phyloP scores from a whole-genome alignment of 768 basidiomycete genomes.

The Pulveroboletus sp. region DNA sequence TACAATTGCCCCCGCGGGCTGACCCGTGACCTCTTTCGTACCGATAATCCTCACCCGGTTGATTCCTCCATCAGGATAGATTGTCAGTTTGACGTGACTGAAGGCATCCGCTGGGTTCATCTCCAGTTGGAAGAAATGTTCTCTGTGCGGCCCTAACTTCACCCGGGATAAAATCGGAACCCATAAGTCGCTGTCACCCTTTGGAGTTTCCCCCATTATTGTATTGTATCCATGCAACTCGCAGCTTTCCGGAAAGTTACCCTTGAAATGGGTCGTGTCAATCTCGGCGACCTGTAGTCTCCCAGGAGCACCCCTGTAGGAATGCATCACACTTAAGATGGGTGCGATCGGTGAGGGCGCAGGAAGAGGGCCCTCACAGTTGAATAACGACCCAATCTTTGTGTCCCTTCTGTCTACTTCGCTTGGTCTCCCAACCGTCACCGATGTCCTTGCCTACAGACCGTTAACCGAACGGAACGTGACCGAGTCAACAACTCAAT shows the following conservation, averaged over 20 bases:
- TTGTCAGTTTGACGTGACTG: constrained; percentile 84
- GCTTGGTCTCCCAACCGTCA: constrained; percentile 97
- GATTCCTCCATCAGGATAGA: constrained; percentile 92
- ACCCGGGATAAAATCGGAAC: constrained; percentile 65
- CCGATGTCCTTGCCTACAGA: constrained; percentile 79
- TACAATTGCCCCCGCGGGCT: constrained; percentile 6
- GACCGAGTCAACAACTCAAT: background rate
- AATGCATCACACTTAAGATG: background rate
- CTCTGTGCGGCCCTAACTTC: constrained; percentile 83
- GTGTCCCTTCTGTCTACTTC: constrained; percentile 74
- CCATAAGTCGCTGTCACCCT: constrained; percentile 51
- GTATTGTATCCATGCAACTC: constrained; percentile 61
- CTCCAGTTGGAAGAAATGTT: constrained; percentile 85
- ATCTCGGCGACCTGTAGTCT: constrained; percentile 75
- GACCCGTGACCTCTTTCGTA: constrained; percentile 35
- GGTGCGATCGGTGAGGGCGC: background rate
- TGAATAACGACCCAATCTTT: constrained; percentile 90
- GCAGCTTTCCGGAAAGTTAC: constrained; percentile 89
- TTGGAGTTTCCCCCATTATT: constrained; percentile 32
- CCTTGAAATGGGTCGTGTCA: constrained; percentile 94
- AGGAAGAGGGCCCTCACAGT: constrained; percentile 47
- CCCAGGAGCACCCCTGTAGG: constrained; percentile 64
- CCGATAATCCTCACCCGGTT: constrained; percentile 89
- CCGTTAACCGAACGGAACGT: background rate
- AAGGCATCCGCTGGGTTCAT: constrained; percentile 53